These are phyloP conservation scores for Kodamaea sp. DNA, from an alignment of 1,139 yeast species.

Conservation along the genomic window DNA sequence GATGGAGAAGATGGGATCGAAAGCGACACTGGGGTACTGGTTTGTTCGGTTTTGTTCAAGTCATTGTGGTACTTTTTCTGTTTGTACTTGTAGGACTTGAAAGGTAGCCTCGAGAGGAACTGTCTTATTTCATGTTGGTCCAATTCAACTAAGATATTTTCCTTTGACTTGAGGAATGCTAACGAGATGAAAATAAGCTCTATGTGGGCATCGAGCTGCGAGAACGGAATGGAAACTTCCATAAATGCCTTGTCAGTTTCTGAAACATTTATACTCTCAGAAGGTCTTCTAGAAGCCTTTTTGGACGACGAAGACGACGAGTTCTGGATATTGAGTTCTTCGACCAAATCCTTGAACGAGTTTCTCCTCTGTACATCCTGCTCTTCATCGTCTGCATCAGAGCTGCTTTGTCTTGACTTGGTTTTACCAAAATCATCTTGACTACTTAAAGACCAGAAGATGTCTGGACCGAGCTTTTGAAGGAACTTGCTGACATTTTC, in stretches of 20 bases:
- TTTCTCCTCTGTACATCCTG: constrained; percentile 16
- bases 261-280: background rate
- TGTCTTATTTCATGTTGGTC: constrained; percentile 91
- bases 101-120: constrained; percentile 59
- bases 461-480: constrained; percentile 46
- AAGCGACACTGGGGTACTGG: constrained; percentile 12
- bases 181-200: constrained; percentile 76
- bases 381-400: constrained; percentile 3
- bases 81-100: constrained; percentile 43
- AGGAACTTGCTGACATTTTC: constrained; percentile 17
- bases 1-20: constrained; percentile 12
- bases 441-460: constrained; percentile 39
- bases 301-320: constrained; percentile 12
- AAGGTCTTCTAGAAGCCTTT: constrained; percentile 16
- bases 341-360: constrained; percentile 36
- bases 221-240: constrained; percentile 50
- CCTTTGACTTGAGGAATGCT: constrained; percentile 79
- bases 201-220: constrained; percentile 72
- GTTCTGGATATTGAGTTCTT: constrained; percentile 23
- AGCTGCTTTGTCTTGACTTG: constrained; percentile 1
- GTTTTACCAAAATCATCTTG: constrained; percentile 9
- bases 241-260: background rate
- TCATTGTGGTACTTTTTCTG: constrained; percentile 19
- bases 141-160: constrained; percentile 74
- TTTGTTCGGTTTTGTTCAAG: constrained; percentile 8